Evolutionary conservation across 768 basidiomycete species (phyloP), one percentile per base, ranked within the genome.

Genomic region (Rhodotorula babjevae): DNA sequence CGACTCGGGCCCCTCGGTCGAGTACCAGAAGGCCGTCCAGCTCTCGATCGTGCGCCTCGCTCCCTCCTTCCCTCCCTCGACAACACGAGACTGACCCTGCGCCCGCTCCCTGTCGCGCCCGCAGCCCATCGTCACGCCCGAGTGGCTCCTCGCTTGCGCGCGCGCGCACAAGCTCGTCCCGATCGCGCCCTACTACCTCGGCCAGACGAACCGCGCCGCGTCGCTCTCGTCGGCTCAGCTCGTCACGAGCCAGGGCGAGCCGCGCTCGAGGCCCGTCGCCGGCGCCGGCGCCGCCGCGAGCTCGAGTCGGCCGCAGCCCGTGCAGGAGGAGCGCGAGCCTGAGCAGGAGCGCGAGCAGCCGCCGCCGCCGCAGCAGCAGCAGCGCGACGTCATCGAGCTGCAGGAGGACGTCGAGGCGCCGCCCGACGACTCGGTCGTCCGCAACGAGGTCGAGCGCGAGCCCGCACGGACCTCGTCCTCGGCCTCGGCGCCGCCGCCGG

Each of bases 1-100:
- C n/a, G 42, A 33, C 23, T 68, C 63, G 25, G 86, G 87, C 5
- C 90, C 92, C 0, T 89, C 89, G 0, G 88, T 90, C 14, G 91
- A 93, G 77, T 98, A 97, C 80, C 93, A 97, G 79, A 87, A 93
- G n/a, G 96, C 95, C 7, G 82, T 94, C 67, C 92, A 94, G 81
- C 84, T 94, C 58, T 93, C 91, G 68, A 92, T 98, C 69, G 74
- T 75, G 53, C 49, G 70, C 49, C 46, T 19, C 25, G 57, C 49
- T 14, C 46, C 33, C 44, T 36, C 42, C 29, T 27, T 40, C 31
- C 46, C 23, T 47, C 33, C 23, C 42, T 31, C 19, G 14, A 33
- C 36, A 10, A 49, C 40, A 1, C 25, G 0, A 29, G 56, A 36
- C 33, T 59, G 40, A 53, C 44, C 36, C 1, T n/a, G n/a, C 25